Conservation (phyloP, 768 basidiomycete genomes). For the Hydnomerulius pinastri region DNA sequence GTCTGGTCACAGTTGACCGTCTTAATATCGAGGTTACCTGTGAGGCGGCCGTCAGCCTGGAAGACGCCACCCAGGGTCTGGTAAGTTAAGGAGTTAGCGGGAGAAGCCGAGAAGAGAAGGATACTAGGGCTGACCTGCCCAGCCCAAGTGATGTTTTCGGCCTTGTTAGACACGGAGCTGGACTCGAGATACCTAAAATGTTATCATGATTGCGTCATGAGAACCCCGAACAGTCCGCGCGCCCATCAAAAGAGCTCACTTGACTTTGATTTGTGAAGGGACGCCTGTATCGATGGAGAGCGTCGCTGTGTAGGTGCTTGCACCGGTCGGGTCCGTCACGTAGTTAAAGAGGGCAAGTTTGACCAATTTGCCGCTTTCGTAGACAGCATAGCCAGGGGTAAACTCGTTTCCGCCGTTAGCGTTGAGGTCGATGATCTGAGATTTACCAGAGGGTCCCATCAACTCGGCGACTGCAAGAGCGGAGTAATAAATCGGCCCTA, state of each 20-base stretch:
- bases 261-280: conserved; percentile 53
- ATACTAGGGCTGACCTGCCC: conserved; percentile 83
- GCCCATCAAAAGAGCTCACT: conserved; percentile 35
- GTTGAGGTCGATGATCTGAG: conserved; percentile 68
- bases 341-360: conserved; percentile 76
- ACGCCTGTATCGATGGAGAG: conserved; percentile 49
- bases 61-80: conserved; percentile 65
- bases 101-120: too few species aligned
- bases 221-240: neutral
- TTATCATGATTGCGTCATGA: too few species aligned
- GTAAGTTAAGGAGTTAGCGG: too few species aligned
- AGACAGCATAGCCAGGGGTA: conserved; percentile 66
- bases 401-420: conserved; percentile 50
- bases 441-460: conserved; percentile 60
- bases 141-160: conserved; percentile 70
- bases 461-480: conserved; percentile 69
- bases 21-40: conserved; percentile 53
- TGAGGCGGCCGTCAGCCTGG: conserved; percentile 66
- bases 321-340: conserved; percentile 59
- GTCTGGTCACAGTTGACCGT: conserved; percentile 60
- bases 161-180: conserved; percentile 52
- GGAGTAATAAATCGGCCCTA: conserved; percentile 75
- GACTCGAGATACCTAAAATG: conserved; percentile 59
- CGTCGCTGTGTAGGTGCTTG: conserved; percentile 51
- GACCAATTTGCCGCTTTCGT: conserved; percentile 64